Evolutionary conservation across 2,329 filamentous ascomycete species (phyloP).

Genomic region (Aureobasidium sp.): DNA sequence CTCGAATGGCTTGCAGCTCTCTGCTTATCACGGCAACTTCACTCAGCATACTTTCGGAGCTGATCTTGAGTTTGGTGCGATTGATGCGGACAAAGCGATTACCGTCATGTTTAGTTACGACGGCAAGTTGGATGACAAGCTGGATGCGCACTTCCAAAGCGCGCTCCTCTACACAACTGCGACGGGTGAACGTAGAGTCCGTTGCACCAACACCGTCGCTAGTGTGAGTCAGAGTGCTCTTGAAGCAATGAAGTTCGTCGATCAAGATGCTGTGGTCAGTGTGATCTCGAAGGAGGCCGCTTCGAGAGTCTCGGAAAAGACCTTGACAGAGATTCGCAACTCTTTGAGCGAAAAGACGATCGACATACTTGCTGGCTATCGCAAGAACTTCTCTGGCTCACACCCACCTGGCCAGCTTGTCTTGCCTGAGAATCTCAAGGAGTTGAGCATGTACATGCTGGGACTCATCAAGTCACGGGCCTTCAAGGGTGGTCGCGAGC

Average conservation of each 20-base stretch:
- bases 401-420: conserved; percentile 90
- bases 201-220: conserved; percentile 89
- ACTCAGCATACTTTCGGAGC: conserved; percentile 91
- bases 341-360: conserved; percentile 84
- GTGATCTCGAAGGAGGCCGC: conserved; percentile 91
- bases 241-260: conserved; percentile 83
- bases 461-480: conserved; percentile 82
- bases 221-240: conserved; percentile 79
- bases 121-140: conserved; percentile 91
- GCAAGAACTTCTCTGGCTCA: conserved; percentile 80
- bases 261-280: conserved; percentile 85
- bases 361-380: conserved; percentile 83
- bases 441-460: conserved; percentile 94
- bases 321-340: conserved; percentile 79
- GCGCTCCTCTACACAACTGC: conserved; percentile 92
- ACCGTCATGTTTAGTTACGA: conserved; percentile 90
- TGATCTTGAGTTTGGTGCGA: conserved; percentile 84
- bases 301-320: conserved; percentile 65
- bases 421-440: conserved; percentile 90
- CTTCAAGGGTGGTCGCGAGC: conserved; percentile 86
- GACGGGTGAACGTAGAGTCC: conserved; percentile 76
- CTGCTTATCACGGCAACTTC: conserved; percentile 93
- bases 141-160: conserved; percentile 96
- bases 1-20: conserved; percentile 92
- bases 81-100: conserved; percentile 90